Evolutionary conservation across 2,329 filamentous ascomycete species (phyloP).

Genomic region (Pyrenophora graminea): DNA sequence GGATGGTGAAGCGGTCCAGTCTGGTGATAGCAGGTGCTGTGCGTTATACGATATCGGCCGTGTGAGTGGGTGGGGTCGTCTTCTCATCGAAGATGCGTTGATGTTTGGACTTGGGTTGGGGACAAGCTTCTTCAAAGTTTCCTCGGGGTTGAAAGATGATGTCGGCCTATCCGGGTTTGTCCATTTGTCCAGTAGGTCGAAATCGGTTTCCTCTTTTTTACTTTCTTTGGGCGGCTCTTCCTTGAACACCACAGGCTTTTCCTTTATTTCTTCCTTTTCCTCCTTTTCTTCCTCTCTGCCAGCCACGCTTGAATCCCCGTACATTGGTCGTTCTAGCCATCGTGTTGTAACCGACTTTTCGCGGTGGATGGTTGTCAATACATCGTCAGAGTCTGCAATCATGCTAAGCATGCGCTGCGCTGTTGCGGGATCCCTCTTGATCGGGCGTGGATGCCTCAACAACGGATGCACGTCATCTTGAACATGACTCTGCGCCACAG

Average conservation of each 20-base stretch:
- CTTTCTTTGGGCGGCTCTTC: neutral
- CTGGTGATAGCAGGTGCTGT: constrained; percentile 26
- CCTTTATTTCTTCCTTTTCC: neutral
- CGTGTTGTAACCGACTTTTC: constrained; percentile 33
- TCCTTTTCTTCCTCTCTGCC: constrained; percentile 20
- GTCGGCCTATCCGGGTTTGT: constrained; percentile 24
- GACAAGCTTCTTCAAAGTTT: constrained; percentile 18
- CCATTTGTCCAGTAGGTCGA: constrained; percentile 21
- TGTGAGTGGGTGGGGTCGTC: constrained; percentile 19
- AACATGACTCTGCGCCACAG: constrained; percentile 26
- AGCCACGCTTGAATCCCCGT: constrained; percentile 24
- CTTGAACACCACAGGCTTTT: neutral
- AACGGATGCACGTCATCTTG: constrained; percentile 30
- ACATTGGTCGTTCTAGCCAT: constrained; percentile 35
- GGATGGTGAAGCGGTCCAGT: constrained; percentile 28
- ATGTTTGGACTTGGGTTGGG: constrained; percentile 15
- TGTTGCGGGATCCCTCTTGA: constrained; percentile 33
- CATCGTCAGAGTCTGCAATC: constrained; percentile 30
- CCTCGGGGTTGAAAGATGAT: constrained; percentile 21
- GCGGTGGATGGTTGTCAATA: constrained; percentile 19
- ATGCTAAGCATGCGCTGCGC: constrained; percentile 33
- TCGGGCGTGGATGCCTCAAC: constrained; percentile 30
- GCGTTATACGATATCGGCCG: constrained; percentile 27
- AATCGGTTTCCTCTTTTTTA: constrained; percentile 10
- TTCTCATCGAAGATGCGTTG: constrained; percentile 22